phyloP scores from a whole-genome alignment of 164 flowering plant genomes.

The Tetracentron sinense region DNA sequence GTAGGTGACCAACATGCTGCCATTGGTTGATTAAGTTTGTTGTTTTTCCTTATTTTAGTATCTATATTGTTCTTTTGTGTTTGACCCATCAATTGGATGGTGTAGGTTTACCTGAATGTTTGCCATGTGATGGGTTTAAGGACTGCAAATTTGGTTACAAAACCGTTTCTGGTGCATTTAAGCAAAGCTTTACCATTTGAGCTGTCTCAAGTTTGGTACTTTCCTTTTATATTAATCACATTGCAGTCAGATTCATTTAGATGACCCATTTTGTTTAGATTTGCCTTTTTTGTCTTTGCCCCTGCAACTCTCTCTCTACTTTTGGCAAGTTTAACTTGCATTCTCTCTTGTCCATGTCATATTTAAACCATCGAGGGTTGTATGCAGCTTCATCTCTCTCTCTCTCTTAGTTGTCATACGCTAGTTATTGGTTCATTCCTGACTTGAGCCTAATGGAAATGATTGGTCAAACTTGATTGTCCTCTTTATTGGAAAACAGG shows the following conservation, averaged over 20 bases:
- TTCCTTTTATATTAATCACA: not conserved
- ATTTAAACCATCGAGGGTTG: no score
- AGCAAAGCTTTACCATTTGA: not conserved
- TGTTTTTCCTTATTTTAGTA: not conserved
- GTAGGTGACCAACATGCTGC: not conserved
- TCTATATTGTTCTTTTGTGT: not conserved
- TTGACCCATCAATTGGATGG: not conserved
- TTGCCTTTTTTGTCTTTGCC: no score
- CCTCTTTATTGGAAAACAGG: slow-evolving; percentile 35
- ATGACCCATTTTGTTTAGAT: no score
- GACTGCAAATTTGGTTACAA: not conserved
- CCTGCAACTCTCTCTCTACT: no score
- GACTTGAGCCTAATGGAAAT: no score
- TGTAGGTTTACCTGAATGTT: not conserved
- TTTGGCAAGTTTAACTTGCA: no score
- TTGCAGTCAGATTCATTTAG: no score
- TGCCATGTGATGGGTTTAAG: no score
- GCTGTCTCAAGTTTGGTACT: not conserved
- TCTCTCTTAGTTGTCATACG: no score
- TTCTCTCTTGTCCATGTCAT: no score
- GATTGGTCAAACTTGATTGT: not conserved
- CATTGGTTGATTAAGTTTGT: not conserved
- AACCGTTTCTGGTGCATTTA: not conserved
- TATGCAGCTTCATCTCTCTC: no score
- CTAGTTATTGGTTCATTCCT: no score